Conservation (phyloP, 805 yeast genomes). For the Lachancea cidri region DNA sequence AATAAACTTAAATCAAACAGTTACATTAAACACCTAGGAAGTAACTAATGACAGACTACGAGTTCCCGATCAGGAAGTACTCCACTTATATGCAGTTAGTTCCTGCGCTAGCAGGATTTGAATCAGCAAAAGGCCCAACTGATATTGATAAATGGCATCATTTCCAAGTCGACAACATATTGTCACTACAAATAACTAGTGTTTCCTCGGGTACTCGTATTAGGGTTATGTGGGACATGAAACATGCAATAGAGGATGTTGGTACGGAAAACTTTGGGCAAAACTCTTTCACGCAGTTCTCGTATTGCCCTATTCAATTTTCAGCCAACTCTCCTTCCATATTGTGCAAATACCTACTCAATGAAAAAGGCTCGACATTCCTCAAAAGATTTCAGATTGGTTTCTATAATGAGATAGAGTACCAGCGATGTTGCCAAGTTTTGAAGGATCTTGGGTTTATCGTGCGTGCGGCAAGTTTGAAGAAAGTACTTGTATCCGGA, state of each 20-base stretch:
- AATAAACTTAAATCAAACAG: no score
- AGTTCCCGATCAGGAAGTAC: constrained; percentile 8
- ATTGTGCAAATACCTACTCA: constrained; percentile 25
- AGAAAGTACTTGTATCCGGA: neutral
- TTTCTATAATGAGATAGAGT: constrained; percentile 15
- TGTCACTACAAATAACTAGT: constrained; percentile 6
- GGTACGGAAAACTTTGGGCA: neutral
- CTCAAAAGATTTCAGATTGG: constrained; percentile 26
- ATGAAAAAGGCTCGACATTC: constrained; percentile 1
- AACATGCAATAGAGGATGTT: neutral
- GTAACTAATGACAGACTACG: neutral
- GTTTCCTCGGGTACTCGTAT: neutral
- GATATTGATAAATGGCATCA: constrained; percentile 20
- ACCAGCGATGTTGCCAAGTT: constrained; percentile 4
- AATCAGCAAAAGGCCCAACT: constrained; percentile 10
- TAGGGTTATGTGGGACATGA: constrained; percentile 1
- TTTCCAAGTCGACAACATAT: constrained; percentile 9
- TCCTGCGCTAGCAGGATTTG: constrained; percentile 24
- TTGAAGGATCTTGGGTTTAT: constrained; percentile 10
- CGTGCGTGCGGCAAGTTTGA: constrained; percentile 11
- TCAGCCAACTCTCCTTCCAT: constrained; percentile 23
- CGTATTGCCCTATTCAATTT: constrained; percentile 17
- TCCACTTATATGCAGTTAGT: constrained; percentile 17
- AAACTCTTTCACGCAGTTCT: neutral
- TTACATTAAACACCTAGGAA: no score